phyloP scores from a whole-genome alignment of 495 filamentous ascomycete species.

The Penicillium bovifimosum region DNA sequence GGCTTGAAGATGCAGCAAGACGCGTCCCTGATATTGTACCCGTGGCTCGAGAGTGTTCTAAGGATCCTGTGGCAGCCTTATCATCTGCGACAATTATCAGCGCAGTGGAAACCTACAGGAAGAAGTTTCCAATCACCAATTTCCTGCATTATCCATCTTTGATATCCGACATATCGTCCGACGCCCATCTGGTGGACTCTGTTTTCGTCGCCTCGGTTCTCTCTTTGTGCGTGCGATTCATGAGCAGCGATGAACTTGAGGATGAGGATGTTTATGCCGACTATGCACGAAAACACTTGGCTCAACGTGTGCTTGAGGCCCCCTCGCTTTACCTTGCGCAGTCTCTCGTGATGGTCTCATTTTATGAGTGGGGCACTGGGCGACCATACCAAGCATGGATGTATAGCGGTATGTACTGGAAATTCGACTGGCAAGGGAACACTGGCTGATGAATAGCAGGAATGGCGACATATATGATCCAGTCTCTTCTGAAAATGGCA shows the following conservation, averaged over 20 bases:
- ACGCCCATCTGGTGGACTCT: slow-evolving; percentile 32
- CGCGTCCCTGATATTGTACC: background rate
- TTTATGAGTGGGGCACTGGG: slow-evolving; percentile 43
- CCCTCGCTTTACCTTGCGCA: slow-evolving; percentile 40
- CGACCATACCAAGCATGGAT: slow-evolving; percentile 45
- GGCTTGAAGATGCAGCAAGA: background rate
- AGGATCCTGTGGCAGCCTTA: slow-evolving; percentile 25
- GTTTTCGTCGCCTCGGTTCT: slow-evolving; percentile 39
- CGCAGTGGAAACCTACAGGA: slow-evolving; percentile 38
- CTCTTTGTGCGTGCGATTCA: slow-evolving; percentile 38
- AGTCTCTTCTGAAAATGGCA: slow-evolving; percentile 39
- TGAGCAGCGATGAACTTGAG: slow-evolving; percentile 24
- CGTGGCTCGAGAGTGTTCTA: background rate
- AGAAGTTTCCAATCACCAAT: slow-evolving; percentile 40
- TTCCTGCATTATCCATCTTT: slow-evolving; percentile 43
- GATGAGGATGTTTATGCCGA: slow-evolving; percentile 32
- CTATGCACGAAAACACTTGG: slow-evolving; percentile 35
- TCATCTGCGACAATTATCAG: slow-evolving; percentile 31
- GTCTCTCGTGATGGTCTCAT: slow-evolving; percentile 38
- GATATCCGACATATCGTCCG: slow-evolving; percentile 36
- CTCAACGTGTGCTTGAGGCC: slow-evolving; percentile 34
- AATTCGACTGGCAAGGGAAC: background rate
- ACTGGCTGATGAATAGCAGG: slow-evolving; percentile 15
- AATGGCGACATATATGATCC: slow-evolving; percentile 46
- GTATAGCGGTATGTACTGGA: slow-evolving; percentile 34